phyloP scores from a whole-genome alignment of 164 flowering plant species.

The Houttuynia cordata region DNA sequence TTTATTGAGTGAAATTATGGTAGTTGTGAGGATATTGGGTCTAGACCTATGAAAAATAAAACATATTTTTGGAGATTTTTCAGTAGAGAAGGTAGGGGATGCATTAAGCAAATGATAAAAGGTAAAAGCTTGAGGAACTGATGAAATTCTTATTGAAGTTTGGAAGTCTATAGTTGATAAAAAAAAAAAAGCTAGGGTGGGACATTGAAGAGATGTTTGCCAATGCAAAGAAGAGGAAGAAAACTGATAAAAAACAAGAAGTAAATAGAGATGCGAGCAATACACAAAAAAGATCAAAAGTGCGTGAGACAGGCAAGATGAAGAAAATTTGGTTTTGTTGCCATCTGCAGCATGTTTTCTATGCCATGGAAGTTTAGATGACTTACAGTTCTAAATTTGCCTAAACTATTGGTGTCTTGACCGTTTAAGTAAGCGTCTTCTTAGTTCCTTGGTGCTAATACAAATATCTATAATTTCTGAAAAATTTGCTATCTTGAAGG shows the following conservation, averaged over 20 bases:
- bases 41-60: too few relatives aligned
- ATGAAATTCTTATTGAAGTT: neutral
- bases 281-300: slow-evolving; percentile 16
- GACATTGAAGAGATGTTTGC: slow-evolving; percentile 56
- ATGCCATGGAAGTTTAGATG: neutral
- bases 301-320: slow-evolving; percentile 5
- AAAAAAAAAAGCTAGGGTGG: slow-evolving; percentile 9
- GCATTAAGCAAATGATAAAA: too few relatives aligned
- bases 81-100: too few relatives aligned
- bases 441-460: too few relatives aligned
- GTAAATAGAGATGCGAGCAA: slow-evolving; percentile 5
- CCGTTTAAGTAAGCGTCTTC: too few relatives aligned
- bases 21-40: too few relatives aligned
- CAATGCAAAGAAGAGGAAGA: slow-evolving; percentile 19
- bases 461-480: too few relatives aligned
- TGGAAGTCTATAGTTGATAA: too few relatives aligned
- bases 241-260: slow-evolving; percentile 10
- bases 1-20: too few relatives aligned
- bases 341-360: neutral
- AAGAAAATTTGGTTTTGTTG: neutral
- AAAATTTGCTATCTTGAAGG: too few relatives aligned
- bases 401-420: neutral
- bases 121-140: neutral
- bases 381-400: neutral
- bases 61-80: too few relatives aligned